Conservation (phyloP, 208 protist genomes). For the Trypanosoma rangeli region DNA sequence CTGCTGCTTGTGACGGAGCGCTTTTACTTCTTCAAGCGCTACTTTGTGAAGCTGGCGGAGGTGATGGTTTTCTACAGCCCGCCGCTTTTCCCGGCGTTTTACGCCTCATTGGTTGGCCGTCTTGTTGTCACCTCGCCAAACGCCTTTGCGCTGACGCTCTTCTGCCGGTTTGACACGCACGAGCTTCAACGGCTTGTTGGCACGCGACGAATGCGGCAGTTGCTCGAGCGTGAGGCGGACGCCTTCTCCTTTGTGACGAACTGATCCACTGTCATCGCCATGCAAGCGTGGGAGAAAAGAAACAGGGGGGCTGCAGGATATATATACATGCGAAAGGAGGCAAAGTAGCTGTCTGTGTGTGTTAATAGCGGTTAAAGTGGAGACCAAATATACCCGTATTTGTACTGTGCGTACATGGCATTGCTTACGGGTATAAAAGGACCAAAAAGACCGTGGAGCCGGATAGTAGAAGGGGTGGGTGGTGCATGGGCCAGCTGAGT, state of each 20-base stretch:
- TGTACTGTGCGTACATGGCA: too few relatives aligned
- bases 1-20: slow-evolving; percentile 96
- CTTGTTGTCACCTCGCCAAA: slow-evolving; percentile 73
- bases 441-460: too few relatives aligned
- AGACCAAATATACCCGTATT: too few relatives aligned
- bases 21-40: slow-evolving; percentile 96
- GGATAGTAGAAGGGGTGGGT: too few relatives aligned
- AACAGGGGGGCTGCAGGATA: slow-evolving; percentile 6
- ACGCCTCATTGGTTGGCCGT: slow-evolving; percentile 90
- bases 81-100: slow-evolving; percentile 93
- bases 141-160: slow-evolving; percentile 85
- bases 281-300: background rate
- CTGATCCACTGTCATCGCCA: slow-evolving; percentile 18
- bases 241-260: slow-evolving; percentile 85
- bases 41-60: slow-evolving; percentile 91
- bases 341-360: background rate
- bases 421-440: too few relatives aligned
- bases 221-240: slow-evolving; percentile 72
- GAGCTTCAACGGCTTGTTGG: slow-evolving; percentile 92
- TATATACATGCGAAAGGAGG: background rate
- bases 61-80: slow-evolving; percentile 95
- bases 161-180: slow-evolving; percentile 92
- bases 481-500: background rate
- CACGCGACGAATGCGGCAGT: slow-evolving; percentile 62
- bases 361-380: too few relatives aligned